Evolutionary conservation across 177 flowering plant genomes (phyloP), one percentile per base, ranked within the genome.

Genomic region (Telopea speciosissima): DNA sequence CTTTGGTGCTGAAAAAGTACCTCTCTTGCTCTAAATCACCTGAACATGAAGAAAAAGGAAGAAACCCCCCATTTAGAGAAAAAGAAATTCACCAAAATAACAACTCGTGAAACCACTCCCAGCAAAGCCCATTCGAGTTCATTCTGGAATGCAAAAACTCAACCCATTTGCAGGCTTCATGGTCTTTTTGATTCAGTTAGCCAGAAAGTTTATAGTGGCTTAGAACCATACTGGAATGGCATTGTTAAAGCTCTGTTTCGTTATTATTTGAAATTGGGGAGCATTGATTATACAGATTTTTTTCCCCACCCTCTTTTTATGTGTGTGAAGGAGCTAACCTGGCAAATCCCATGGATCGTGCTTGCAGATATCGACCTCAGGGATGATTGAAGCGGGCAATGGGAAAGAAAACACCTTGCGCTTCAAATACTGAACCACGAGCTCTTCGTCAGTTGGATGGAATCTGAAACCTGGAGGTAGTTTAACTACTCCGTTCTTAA

Each of bases 391-490:
- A 70, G 92, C 88, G 8, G 96, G 96, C 79, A 90, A 69, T 10
- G 96, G 91, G 65, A 64, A 78, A 0, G 89, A 81, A 54, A 83
- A 80, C 49, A 82, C 80, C 75, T 88, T 92, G 62, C 90, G 74
- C 65, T 74, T 83, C 61, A 90, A 75, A 79, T 90, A 92, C 74
- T 86, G 88, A 72, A 85, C 78, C 0, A 89, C 83, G 23, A 92
- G 87, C 76, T 92, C 98, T 77, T 90, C 94, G 28, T 92, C 98
- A 0, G 96, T 90, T 1, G 98, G 98, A 67, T 89, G 89, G 78
- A 92, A 90, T 12, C 93, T 75, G 67, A 92, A 90, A 0, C 98
- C 98, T 8, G 91, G 94, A 22, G 96, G 98, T 77, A 92, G 72
- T 74, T 78, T 87, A 60, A 70, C 73, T 28, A 75, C 79, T 60